Evolutionary conservation across 441 rosid species (phyloP).

Genomic region (Rhodomyrtus psidioides): DNA sequence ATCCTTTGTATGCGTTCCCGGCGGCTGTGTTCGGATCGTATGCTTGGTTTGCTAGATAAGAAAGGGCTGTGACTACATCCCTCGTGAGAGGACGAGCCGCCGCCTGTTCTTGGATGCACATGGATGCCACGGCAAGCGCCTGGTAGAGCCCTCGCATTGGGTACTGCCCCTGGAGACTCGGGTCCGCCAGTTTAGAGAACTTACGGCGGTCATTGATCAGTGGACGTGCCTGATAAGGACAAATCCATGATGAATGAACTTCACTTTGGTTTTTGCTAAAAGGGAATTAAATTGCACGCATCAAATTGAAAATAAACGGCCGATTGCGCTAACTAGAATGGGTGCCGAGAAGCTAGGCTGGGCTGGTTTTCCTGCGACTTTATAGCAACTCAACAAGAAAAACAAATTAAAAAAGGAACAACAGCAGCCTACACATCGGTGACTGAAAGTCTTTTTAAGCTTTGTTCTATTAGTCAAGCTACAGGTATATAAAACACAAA

Average conservation of each 20-base stretch:
- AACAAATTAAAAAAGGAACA: not conserved
- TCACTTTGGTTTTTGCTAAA: not conserved
- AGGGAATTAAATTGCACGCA: not conserved
- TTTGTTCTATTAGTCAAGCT: not conserved
- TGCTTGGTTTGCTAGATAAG: slow-evolving; percentile 80
- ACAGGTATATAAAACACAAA: not conserved
- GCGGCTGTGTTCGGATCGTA: slow-evolving; percentile 43
- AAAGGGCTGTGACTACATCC: slow-evolving; percentile 92
- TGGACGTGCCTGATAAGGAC: slow-evolving; percentile 66
- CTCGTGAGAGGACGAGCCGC: slow-evolving; percentile 89
- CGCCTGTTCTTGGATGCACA: slow-evolving; percentile 98
- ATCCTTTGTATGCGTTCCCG: slow-evolving; percentile 24
- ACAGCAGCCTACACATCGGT: not conserved
- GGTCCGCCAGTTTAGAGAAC: slow-evolving; percentile 75
- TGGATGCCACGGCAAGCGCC: slow-evolving; percentile 94
- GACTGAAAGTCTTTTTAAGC: not conserved
- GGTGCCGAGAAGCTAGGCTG: not conserved
- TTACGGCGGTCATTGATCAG: slow-evolving; percentile 77
- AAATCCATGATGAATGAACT: not conserved
- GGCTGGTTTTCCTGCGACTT: not conserved
- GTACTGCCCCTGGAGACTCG: slow-evolving; percentile 60
- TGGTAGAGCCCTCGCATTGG: slow-evolving; percentile 90
- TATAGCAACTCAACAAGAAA: not conserved
- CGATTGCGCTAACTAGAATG: not conserved
- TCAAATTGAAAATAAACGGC: not conserved